Base-by-base conservation (phyloP, 805 yeast species). In the Zygosaccharomyces lentus region DNA sequence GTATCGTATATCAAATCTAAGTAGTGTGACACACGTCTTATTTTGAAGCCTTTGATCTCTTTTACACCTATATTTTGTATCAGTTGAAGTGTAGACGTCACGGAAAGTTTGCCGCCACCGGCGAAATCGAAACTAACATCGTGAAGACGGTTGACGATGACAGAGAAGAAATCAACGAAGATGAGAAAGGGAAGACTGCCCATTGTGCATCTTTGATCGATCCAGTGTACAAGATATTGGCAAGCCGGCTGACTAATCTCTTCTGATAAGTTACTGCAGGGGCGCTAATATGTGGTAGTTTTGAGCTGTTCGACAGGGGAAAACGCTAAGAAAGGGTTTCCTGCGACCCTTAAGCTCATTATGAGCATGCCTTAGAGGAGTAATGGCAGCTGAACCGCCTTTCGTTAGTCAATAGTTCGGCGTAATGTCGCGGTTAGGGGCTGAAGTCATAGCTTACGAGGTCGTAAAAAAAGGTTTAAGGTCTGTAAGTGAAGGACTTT, bases 31-130 rank as follows among this genome's bases (percentile, higher is more conserved):
- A 38, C 31, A 10, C 34, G 38, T 32, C 41, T 25, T 36, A n/a
- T 27, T n/a, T n/a, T 7, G 21, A 12, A 17, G 29, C 26, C 34
- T 43, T 19, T n/a, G 27, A 9, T 26, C 35, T 26, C 36, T 31
- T 12, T 31, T n/a, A 13, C 13, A 26, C 15, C 21, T 29, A 3
- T 7, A 13, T 9, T 38, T 16, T 38, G 40, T 27, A 38, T 17
- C 9, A 27, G 16, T 38, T 27, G 27, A 38, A n/a, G 15, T 37
- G 41, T 26, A 32, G 23, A 41, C 44, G 47, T 45, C 47, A 30
- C 40, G 35, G 43, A 25, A 41, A 35, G 35, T 46, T 48, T 46
- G 51, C 51, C 51, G 51, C 49, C 38, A 37, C 41, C 44, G 49
- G 30, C 49, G 30, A 37, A 27, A 27, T 38, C 23, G 19, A 25